Evolutionary conservation across 2,329 filamentous ascomycete species (phyloP).

Genomic region (Aspergillus oerlinghausenensis): DNA sequence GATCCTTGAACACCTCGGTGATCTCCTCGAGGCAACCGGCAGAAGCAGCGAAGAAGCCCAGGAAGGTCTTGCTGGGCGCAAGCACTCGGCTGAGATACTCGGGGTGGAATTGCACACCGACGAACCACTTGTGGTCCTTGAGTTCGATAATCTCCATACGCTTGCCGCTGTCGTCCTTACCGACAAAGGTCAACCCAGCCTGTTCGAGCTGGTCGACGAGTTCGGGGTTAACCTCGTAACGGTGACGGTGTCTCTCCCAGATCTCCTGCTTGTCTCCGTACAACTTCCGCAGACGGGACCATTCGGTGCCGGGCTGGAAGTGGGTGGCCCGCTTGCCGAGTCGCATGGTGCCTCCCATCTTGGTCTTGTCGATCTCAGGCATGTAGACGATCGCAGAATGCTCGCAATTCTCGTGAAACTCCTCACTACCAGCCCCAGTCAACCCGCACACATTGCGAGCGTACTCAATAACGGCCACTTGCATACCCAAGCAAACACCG

Average conservation of each 20-base stretch:
- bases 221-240: slow-evolving; percentile 85
- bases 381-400: slow-evolving; percentile 81
- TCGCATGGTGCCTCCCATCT: slow-evolving; percentile 82
- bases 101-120: slow-evolving; percentile 83
- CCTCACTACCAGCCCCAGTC: slow-evolving; percentile 51
- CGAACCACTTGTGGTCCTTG: slow-evolving; percentile 77
- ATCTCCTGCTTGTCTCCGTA: slow-evolving; percentile 59
- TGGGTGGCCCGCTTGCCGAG: slow-evolving; percentile 69
- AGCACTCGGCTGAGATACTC: slow-evolving; percentile 77
- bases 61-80: slow-evolving; percentile 67
- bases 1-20: slow-evolving; percentile 18
- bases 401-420: slow-evolving; percentile 53
- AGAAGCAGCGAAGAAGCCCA: slow-evolving; percentile 79
- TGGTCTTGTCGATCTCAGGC: slow-evolving; percentile 77
- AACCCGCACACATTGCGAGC: slow-evolving; percentile 71
- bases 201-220: slow-evolving; percentile 65
- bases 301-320: slow-evolving; percentile 72
- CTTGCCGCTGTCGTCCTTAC: slow-evolving; percentile 71
- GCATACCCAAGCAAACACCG: slow-evolving; percentile 89
- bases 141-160: slow-evolving; percentile 82
- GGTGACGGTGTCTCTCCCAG: slow-evolving; percentile 76
- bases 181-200: slow-evolving; percentile 69
- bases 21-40: slow-evolving; percentile 58
- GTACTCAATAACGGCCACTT: slow-evolving; percentile 86
- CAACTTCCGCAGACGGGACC: slow-evolving; percentile 70